Conservation (phyloP, 371 early-diverging fungal genomes). For the Mucor sp. region DNA sequence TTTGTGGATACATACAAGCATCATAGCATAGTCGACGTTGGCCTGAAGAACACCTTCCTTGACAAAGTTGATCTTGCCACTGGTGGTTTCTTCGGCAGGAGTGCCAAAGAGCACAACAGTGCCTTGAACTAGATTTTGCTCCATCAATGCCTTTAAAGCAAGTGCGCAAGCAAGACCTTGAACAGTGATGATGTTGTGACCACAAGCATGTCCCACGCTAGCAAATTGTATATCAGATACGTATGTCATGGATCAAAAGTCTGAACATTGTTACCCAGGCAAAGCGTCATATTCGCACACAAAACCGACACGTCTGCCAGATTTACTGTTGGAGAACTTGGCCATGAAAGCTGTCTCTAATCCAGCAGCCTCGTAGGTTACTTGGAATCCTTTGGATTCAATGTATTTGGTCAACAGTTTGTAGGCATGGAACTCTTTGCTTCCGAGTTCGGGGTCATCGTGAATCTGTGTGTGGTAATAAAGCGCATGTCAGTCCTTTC, state of each 20-base stretch:
- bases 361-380: conserved; percentile 54
- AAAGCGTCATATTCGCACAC: conserved; percentile 73
- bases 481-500: background rate
- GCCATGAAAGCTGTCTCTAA: conserved; percentile 70
- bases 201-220: conserved; percentile 68
- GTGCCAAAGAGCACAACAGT: conserved; percentile 76
- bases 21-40: conserved; percentile 67
- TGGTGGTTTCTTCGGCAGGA: conserved; percentile 76
- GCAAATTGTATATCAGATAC: background rate
- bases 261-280: conserved; percentile 41
- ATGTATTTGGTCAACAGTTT: conserved; percentile 57
- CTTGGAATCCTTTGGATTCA: conserved; percentile 54
- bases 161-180: conserved; percentile 68
- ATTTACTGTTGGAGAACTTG: conserved; percentile 44
- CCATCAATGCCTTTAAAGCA: conserved; percentile 57
- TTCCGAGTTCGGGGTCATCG: conserved; percentile 64
- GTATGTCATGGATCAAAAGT: background rate
- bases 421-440: conserved; percentile 58
- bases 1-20: conserved; percentile 46
- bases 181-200: conserved; percentile 73
- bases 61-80: conserved; percentile 75
- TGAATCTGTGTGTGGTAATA: conserved; percentile 46
- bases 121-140: conserved; percentile 54
- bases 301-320: conserved; percentile 54
- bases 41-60: conserved; percentile 63